A percentile compares a stretch with the other conserved stretches of the same genome.
phyloP scores from a whole-genome alignment of 2,329 filamentous ascomycete species.

The Ophiocordyceps robertsii region DNA sequence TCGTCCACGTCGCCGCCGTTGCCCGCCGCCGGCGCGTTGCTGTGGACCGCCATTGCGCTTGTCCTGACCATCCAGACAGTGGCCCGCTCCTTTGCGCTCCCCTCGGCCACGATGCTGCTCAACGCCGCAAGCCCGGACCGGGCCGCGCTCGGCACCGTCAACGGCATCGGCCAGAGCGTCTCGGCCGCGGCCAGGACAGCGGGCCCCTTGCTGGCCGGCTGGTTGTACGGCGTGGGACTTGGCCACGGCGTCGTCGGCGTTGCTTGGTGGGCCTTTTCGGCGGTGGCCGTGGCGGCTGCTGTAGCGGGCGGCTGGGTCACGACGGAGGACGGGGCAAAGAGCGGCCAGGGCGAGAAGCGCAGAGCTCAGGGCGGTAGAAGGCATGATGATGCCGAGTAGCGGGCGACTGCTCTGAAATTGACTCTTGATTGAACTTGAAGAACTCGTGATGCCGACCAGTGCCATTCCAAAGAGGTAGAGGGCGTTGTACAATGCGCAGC shows the following conservation, averaged over 20 bases:
- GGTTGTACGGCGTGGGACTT: slow-evolving; percentile 45
- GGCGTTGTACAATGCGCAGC: too few species aligned
- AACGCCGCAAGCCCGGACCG: slow-evolving; percentile 36
- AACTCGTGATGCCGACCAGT: too few species aligned
- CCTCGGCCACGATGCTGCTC: slow-evolving; percentile 30
- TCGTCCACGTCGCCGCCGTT: slow-evolving; percentile 32
- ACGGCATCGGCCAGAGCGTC: slow-evolving; percentile 43
- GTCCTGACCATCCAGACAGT: slow-evolving; percentile 53
- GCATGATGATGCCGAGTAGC: too few species aligned
- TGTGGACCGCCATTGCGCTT: slow-evolving; percentile 52
- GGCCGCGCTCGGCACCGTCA: slow-evolving; percentile 30
- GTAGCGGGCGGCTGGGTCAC: neutral
- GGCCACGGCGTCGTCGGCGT: slow-evolving; percentile 42
- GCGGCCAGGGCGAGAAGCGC: too few species aligned
- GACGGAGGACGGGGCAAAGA: neutral
- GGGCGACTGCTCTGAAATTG: too few species aligned
- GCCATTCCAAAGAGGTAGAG: too few species aligned
- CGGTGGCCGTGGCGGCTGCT: neutral
- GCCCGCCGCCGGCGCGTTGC: slow-evolving; percentile 35
- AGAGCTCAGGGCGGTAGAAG: too few species aligned
- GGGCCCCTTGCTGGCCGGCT: slow-evolving; percentile 46
- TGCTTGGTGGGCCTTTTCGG: slow-evolving; percentile 36
- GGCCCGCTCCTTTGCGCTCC: slow-evolving; percentile 49
- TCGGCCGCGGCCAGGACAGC: slow-evolving; percentile 45
- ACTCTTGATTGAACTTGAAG: too few species aligned